Base-by-base conservation (phyloP, 805 yeast species). In the Metschnikowia henanensis region DNA sequence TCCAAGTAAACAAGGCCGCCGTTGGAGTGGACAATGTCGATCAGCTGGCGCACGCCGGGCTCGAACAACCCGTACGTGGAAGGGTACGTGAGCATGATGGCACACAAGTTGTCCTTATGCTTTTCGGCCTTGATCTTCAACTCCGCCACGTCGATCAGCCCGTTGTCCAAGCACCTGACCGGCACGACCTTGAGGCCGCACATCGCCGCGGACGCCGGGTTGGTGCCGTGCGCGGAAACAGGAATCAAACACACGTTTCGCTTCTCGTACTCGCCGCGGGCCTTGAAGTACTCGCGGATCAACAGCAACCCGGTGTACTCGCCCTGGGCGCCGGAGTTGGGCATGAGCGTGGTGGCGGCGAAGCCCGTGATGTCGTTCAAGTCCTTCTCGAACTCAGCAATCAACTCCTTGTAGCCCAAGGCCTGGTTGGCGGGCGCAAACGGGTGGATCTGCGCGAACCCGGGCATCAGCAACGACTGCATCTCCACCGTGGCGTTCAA, bases 171-270 rank as follows among this genome's bases (percentile, higher is more conserved):
- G 71, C 99, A 94, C 64, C 90, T 89, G 35, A 94, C 89, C 5
- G 97, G 84, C 17, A 94, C 88, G 35, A 94, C 98, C 65, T 87
- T 89, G 67, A 94, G 70, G 29, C 97, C 97, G 55, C 95, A 84
- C 96, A 94, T 94, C 16, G 96, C 88, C 16, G 99, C 98, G 35
- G 97, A 88, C 0, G 99, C 99, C 19, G 99, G 99, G 62, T 94
- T 94, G 15, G 99, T 94, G 46, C 99, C 99, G 61, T 94, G 99
- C 2, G 99, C 99, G 57, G 94, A 83, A 4, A 92, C 96, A 5
- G 99, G 99, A 56, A 94, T 94, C 61, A 94, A 75, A 66, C 97
- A 94, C 41, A 94, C 76, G 63, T 90, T 81, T 61, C 99, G 79
- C 46, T 81, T 70, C 15, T 75, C 65, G 47, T 65, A 55, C 60